Evolutionary conservation across 306 rosid genomes (phyloP).

Genomic region (Cyamopsis tetragonoloba): DNA sequence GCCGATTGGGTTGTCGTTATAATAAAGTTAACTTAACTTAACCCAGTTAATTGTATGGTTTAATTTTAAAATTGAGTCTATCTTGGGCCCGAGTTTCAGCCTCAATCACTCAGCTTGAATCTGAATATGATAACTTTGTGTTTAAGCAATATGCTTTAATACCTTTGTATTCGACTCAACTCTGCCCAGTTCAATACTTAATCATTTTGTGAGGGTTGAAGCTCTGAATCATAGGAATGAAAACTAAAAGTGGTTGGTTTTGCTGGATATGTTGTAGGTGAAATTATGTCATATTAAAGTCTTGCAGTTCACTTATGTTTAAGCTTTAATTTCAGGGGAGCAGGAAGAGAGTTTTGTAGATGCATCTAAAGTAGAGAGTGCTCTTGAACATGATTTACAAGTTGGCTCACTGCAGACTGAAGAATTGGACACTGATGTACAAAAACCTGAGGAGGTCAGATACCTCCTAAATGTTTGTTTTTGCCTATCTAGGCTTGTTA

Average conservation of each 20-base stretch:
- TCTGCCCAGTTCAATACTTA: neutral
- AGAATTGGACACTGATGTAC: constrained; percentile 34
- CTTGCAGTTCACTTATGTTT: constrained; percentile 22
- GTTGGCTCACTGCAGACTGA: constrained; percentile 42
- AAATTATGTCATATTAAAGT: neutral
- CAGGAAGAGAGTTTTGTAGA: constrained; percentile 43
- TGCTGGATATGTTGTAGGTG: neutral
- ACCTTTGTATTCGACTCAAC: neutral
- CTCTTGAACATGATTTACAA: constrained; percentile 44
- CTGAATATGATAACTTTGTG: neutral
- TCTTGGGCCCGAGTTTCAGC: neutral
- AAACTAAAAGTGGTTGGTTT: neutral
- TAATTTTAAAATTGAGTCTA: neutral
- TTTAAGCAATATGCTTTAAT: constrained; percentile 3
- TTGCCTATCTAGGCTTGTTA: constrained; percentile 7
- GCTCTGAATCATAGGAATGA: constrained; percentile 10
- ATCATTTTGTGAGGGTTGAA: constrained; percentile 7
- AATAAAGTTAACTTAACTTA: neutral
- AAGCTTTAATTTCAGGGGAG: constrained; percentile 48
- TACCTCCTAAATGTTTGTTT: neutral
- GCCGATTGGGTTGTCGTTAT: neutral
- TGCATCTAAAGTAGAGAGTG: constrained; percentile 45
- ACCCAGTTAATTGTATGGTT: neutral
- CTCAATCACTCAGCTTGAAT: constrained; percentile 6
- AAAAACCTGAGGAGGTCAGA: constrained; percentile 49